A percentile compares a stretch with the other conserved stretches of the same genome.
Evolutionary conservation across 345 rosid genomes (phyloP).

Genomic region (Eucalyptus decipiens): DNA sequence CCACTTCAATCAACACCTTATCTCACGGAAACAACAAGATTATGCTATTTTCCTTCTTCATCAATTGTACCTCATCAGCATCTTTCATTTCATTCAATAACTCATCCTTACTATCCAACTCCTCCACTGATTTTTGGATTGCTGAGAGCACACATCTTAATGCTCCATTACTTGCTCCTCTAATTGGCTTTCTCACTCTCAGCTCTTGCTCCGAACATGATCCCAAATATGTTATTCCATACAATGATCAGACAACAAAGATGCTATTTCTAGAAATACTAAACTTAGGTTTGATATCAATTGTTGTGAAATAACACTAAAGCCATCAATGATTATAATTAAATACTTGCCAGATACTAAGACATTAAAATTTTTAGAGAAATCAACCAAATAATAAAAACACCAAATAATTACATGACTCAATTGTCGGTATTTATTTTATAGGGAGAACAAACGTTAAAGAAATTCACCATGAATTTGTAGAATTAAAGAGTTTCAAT

Average conservation of each 20-base stretch:
- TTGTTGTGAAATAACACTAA: background rate
- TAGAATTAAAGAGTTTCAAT: no score
- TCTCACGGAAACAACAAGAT: rapidly evolving
- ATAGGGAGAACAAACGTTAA: no score
- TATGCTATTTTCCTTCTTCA: background rate
- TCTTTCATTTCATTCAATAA: background rate
- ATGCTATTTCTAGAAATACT: background rate
- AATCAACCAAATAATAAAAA: no score
- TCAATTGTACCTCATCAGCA: background rate
- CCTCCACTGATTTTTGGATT: background rate
- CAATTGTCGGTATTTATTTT: no score
- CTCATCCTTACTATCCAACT: background rate
- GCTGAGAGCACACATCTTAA: background rate
- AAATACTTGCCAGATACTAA: no score
- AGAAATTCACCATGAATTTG: no score
- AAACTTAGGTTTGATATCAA: background rate
- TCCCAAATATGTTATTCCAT: no score
- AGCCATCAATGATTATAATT: no score
- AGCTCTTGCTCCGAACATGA: background rate
- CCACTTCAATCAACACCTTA: background rate
- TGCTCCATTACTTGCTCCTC: background rate
- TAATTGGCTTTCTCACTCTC: background rate
- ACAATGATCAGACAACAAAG: no score
- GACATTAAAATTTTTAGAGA: no score
- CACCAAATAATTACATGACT: background rate